phyloP scores from a whole-genome alignment of 140 eudicot genomes.

The Flaveria floridana region DNA sequence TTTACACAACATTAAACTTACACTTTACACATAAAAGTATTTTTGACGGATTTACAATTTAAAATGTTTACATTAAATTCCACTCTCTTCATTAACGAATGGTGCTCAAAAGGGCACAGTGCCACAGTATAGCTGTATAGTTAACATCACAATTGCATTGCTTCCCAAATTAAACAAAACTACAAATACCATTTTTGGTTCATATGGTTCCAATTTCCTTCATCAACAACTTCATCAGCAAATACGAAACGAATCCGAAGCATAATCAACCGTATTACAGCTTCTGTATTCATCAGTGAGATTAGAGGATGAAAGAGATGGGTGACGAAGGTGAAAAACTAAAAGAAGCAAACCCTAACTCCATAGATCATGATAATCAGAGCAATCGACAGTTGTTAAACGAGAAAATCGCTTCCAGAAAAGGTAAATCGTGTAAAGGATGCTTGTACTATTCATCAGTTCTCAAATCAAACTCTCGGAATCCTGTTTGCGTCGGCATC shows the following conservation, averaged over 20 bases:
- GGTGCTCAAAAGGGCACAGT: not conserved
- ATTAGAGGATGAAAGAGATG: slow-evolving; percentile 23
- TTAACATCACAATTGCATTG: not conserved
- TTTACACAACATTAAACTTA: too few species aligned
- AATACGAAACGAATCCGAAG: slow-evolving; percentile 8
- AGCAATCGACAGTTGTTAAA: slow-evolving; percentile 33
- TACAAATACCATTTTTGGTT: slow-evolving; percentile 12
- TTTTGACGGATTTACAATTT: not conserved
- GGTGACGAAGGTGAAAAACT: slow-evolving; percentile 22
- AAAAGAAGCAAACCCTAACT: slow-evolving; percentile 27
- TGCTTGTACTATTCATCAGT: slow-evolving; percentile 74
- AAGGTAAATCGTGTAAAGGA: slow-evolving; percentile 84
- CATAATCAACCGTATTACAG: slow-evolving; percentile 14
- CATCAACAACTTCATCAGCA: slow-evolving; percentile 7
- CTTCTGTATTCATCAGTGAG: not conserved
- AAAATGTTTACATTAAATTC: not conserved
- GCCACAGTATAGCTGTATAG: not conserved
- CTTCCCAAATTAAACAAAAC: not conserved
- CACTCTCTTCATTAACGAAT: not conserved
- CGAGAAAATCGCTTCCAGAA: slow-evolving; percentile 30
- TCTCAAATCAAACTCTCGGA: slow-evolving; percentile 63
- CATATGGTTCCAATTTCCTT: slow-evolving; percentile 10
- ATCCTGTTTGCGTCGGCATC: slow-evolving; percentile 89
- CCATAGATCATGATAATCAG: slow-evolving; percentile 11
- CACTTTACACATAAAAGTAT: too few species aligned